These are phyloP conservation scores for Pisolithus albus DNA, from an alignment of 768 basidiomycete species.

Conservation along the genomic window DNA sequence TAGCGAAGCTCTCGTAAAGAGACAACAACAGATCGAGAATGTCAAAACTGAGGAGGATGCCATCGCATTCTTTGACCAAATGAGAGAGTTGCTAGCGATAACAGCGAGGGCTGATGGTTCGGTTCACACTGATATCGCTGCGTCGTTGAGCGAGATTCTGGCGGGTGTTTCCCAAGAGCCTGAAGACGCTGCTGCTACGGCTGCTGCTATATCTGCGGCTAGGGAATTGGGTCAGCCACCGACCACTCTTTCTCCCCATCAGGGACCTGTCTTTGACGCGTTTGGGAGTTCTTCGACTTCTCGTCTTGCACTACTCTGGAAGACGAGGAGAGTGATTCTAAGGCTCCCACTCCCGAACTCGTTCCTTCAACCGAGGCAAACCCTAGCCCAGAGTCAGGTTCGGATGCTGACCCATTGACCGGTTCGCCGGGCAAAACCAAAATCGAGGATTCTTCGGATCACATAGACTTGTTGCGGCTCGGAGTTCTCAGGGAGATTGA, in stretches of 20 bases:
- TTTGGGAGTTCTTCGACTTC: slow-evolving; percentile 62
- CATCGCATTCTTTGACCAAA: slow-evolving; percentile 50
- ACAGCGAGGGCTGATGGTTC: slow-evolving; percentile 35
- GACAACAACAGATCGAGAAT: slow-evolving; percentile 32
- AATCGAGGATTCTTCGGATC: slow-evolving; percentile 41
- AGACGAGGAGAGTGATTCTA: slow-evolving; percentile 58
- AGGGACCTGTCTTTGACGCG: slow-evolving; percentile 29
- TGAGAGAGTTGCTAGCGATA: slow-evolving; percentile 58
- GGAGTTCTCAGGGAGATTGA: slow-evolving; percentile 66
- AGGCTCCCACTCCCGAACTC: slow-evolving; percentile 71
- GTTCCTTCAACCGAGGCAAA: slow-evolving; percentile 66
- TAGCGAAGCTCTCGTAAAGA: slow-evolving; percentile 42
- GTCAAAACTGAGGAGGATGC: slow-evolving; percentile 68
- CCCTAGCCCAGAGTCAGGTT: slow-evolving; percentile 68
- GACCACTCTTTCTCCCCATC: slow-evolving; percentile 29
- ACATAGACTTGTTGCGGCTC: slow-evolving; percentile 47
- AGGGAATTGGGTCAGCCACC: slow-evolving; percentile 27
- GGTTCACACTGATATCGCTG: slow-evolving; percentile 42
- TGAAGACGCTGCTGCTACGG: slow-evolving; percentile 25
- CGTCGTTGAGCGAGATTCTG: slow-evolving; percentile 56
- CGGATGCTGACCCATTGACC: slow-evolving; percentile 50
- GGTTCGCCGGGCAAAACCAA: slow-evolving; percentile 45
- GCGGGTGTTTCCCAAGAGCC: slow-evolving; percentile 47
- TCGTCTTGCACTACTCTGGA: slow-evolving; percentile 46
- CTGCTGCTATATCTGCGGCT: slow-evolving; percentile 19